phyloP scores from a whole-genome alignment of 352 stramenopile species.

The Aphanomyces cochlioides region DNA sequence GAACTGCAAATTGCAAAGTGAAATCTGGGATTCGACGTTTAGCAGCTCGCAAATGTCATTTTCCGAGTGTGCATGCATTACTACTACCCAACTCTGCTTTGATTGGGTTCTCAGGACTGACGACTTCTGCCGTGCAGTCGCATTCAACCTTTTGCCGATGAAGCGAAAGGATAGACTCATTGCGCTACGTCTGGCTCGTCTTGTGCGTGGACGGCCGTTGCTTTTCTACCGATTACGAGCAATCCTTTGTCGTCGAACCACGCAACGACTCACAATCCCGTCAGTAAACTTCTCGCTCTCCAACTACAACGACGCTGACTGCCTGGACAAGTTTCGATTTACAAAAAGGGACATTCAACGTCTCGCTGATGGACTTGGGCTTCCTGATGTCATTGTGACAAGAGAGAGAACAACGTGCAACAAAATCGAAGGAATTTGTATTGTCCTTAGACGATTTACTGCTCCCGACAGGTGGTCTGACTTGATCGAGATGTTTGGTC shows the following conservation, averaged over 20 bases:
- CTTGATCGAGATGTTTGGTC: slow-evolving; percentile 12
- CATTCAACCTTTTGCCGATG: too few relatives aligned
- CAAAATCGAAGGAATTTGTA: slow-evolving; percentile 15
- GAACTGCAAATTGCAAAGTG: too few relatives aligned
- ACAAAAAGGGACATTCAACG: not conserved
- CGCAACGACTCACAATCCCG: not conserved
- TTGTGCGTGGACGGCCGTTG: not conserved
- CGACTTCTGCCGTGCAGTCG: too few relatives aligned
- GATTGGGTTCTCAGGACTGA: too few relatives aligned
- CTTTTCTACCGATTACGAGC: not conserved
- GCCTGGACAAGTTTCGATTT: not conserved
- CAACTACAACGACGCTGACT: slow-evolving; percentile 10
- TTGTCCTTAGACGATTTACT: slow-evolving; percentile 12
- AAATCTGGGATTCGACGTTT: too few relatives aligned
- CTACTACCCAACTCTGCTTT: too few relatives aligned
- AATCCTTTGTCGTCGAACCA: not conserved
- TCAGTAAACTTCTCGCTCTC: not conserved
- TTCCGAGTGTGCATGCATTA: too few relatives aligned
- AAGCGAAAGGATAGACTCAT: too few relatives aligned
- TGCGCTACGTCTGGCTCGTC: too few relatives aligned
- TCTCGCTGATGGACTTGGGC: not conserved
- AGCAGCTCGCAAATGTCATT: too few relatives aligned
- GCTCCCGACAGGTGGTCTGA: slow-evolving; percentile 13
- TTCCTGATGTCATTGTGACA: slow-evolving; percentile 6
- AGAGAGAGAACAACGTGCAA: slow-evolving; percentile 11